phyloP scores from a whole-genome alignment of 2,329 filamentous ascomycete species.

The Pezicula carpinea region DNA sequence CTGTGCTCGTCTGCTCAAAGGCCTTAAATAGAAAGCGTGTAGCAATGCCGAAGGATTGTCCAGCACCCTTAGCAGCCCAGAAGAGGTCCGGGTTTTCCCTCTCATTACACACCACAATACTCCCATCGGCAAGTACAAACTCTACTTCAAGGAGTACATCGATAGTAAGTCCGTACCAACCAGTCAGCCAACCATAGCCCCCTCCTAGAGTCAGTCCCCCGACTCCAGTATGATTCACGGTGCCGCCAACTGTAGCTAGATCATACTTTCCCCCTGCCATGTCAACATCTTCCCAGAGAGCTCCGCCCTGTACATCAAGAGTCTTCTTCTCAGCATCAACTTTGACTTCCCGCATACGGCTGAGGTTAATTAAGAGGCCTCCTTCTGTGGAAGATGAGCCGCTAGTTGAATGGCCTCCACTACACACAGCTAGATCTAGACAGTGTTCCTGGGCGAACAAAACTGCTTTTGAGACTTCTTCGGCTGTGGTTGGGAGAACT shows the following conservation, averaged over 20 bases:
- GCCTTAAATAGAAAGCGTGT: constrained; percentile 11
- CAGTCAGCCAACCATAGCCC: constrained; percentile 48
- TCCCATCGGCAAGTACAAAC: constrained; percentile 29
- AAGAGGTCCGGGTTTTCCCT: constrained; percentile 27
- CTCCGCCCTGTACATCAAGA: constrained; percentile 16
- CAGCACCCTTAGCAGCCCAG: constrained; percentile 30
- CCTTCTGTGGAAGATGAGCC: constrained; percentile 16
- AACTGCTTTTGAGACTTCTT: constrained; percentile 14
- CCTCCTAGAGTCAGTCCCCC: constrained; percentile 19
- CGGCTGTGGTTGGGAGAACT: constrained; percentile 9
- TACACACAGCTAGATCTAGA: constrained; percentile 12
- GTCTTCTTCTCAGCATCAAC: constrained; percentile 13
- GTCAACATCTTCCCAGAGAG: constrained; percentile 21
- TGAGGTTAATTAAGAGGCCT: constrained; percentile 18
- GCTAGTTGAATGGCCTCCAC: constrained; percentile 16
- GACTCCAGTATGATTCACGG: constrained; percentile 16
- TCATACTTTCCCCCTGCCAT: constrained; percentile 10
- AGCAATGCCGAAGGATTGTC: constrained; percentile 16
- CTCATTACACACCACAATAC: constrained; percentile 19
- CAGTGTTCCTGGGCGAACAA: constrained; percentile 10
- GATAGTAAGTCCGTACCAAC: constrained; percentile 24
- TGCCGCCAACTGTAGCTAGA: constrained; percentile 19
- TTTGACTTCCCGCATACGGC: constrained; percentile 12
- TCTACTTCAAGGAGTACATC: constrained; percentile 17
- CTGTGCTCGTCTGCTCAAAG: constrained; percentile 8